phyloP scores from a whole-genome alignment of 2,329 filamentous ascomycete genomes.

The Colletotrichum musicola region DNA sequence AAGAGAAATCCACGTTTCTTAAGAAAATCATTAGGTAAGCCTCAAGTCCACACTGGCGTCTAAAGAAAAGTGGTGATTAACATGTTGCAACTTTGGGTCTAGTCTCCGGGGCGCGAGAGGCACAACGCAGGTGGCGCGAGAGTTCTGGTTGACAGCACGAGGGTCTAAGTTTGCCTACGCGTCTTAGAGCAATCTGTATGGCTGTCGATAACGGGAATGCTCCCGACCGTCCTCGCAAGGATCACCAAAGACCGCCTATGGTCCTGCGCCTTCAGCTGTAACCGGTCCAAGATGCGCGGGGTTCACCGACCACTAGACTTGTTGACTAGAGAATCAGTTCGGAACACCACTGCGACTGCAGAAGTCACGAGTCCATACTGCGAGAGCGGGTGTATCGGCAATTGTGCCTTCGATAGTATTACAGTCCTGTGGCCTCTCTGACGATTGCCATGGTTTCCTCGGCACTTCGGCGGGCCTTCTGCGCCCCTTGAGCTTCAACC shows the following conservation, averaged over 20 bases:
- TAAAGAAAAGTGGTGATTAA: background rate
- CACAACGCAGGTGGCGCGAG: constrained; percentile 76
- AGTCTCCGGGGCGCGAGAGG: constrained; percentile 73
- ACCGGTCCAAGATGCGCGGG: too few species aligned
- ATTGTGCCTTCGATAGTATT: background rate
- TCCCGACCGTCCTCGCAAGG: too few species aligned
- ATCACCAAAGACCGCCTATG: too few species aligned
- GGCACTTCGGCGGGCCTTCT: constrained; percentile 73
- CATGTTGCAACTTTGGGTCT: constrained; percentile 10
- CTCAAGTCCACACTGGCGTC: background rate
- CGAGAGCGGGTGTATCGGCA: background rate
- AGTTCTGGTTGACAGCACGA: constrained; percentile 79
- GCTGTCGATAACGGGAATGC: too few species aligned
- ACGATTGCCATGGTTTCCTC: constrained; percentile 68
- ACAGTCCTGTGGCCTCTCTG: constrained; percentile 64
- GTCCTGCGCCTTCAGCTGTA: too few species aligned
- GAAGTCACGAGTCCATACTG: constrained; percentile 14
- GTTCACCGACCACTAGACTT: too few species aligned
- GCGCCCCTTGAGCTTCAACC: constrained; percentile 69
- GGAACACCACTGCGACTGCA: background rate
- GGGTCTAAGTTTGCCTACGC: constrained; percentile 72
- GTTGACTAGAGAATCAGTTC: too few species aligned
- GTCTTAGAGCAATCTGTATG: constrained; percentile 54
- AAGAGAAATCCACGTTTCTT: constrained; percentile 74
- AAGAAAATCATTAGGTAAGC: constrained; percentile 74